These are phyloP conservation scores for Phytopythium boreale DNA, from an alignment of 352 stramenopile species.

Conservation along the genomic window DNA sequence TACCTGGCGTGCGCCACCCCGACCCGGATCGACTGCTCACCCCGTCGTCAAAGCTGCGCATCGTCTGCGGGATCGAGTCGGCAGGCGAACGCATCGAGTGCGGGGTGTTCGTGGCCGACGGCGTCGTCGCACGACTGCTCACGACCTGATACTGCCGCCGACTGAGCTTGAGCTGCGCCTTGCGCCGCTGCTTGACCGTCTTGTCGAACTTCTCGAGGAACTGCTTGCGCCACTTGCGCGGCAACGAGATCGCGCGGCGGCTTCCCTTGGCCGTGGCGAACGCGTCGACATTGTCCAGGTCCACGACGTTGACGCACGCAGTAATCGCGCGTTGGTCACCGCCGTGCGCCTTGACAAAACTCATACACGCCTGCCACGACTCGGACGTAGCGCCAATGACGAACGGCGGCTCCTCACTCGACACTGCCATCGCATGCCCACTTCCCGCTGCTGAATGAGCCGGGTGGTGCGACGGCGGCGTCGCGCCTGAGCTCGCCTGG, in stretches of 20 bases:
- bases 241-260: slow-evolving; percentile 51
- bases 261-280: slow-evolving; percentile 56
- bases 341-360: slow-evolving; percentile 38
- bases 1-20: slow-evolving; percentile 20
- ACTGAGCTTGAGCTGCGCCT: slow-evolving; percentile 48
- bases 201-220: slow-evolving; percentile 77
- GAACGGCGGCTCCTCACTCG: slow-evolving; percentile 54
- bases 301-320: slow-evolving; percentile 62
- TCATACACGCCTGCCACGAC: slow-evolving; percentile 65
- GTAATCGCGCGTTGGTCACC: slow-evolving; percentile 51
- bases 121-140: slow-evolving; percentile 31
- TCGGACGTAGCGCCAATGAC: slow-evolving; percentile 61
- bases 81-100: slow-evolving; percentile 31
- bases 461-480: background rate
- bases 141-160: slow-evolving; percentile 27
- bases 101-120: slow-evolving; percentile 22
- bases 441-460: background rate
- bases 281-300: slow-evolving; percentile 54
- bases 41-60: slow-evolving; percentile 40
- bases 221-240: slow-evolving; percentile 73
- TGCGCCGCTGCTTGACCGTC: slow-evolving; percentile 55
- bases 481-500: background rate
- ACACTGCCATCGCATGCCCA: background rate
- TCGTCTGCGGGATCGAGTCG: slow-evolving; percentile 20
- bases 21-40: slow-evolving; percentile 38